Conservation (phyloP, 148 eudicot species). For the Limonium bicolor region DNA sequence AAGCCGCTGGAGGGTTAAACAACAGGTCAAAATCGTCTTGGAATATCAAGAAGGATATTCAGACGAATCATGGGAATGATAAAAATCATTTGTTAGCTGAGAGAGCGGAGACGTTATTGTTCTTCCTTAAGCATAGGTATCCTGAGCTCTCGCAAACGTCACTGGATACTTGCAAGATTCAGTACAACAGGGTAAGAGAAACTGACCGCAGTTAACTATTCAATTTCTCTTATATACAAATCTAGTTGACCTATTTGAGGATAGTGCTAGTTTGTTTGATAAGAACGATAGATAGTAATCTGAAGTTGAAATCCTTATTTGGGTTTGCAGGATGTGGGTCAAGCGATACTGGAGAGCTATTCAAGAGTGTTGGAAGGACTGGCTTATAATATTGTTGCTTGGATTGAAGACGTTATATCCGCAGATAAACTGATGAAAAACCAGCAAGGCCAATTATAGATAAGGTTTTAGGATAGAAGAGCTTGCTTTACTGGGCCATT, state of each 20-base stretch:
- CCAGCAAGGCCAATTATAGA: no score
- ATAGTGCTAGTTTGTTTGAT: no score
- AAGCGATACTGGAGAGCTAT: constrained; percentile 96
- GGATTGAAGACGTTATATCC: constrained; percentile 56
- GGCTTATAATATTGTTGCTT: constrained; percentile 86
- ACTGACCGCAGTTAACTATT: neutral
- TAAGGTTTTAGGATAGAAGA: no score
- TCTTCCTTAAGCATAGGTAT: constrained; percentile 53
- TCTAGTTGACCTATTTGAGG: no score
- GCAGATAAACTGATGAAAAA: constrained; percentile 7
- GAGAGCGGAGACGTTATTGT: constrained; percentile 66
- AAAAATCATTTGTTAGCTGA: constrained; percentile 54
- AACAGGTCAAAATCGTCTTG: constrained; percentile 17
- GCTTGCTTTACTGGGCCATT: no score
- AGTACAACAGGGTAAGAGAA: constrained; percentile 63
- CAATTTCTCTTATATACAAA: no score
- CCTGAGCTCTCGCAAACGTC: constrained; percentile 96
- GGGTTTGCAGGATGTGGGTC: constrained; percentile 99
- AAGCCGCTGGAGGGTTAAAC: constrained; percentile 36
- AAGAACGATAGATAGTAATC: no score
- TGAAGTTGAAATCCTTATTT: no score
- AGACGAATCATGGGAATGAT: constrained; percentile 11
- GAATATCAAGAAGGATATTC: constrained; percentile 4
- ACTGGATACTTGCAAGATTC: constrained; percentile 89
- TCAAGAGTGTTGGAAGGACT: constrained; percentile 96